Percentiles rank a stretch among this genome's conserved stretches.
Evolutionary conservation across 75 land plant species (phyloP).

Genomic region (Pinus tabuliformis): DNA sequence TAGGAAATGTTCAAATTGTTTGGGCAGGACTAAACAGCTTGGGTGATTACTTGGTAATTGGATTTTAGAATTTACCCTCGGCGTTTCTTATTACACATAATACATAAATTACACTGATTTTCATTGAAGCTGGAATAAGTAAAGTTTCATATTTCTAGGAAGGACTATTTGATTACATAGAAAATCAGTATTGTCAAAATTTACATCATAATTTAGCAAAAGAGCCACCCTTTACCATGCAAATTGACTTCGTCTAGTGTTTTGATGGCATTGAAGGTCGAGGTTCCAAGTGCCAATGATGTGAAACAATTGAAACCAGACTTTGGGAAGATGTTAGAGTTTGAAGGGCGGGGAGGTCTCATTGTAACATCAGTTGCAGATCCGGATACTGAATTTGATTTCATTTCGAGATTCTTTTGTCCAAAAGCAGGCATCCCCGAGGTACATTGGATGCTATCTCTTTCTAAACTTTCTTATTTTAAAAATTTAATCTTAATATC

Average conservation of each 20-base stretch:
- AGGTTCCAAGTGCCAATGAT: slow-evolving; percentile 25
- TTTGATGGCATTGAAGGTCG: slow-evolving; percentile 21
- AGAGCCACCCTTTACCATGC: neutral
- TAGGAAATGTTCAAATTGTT: slow-evolving; percentile 23
- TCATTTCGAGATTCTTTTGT: slow-evolving; percentile 42
- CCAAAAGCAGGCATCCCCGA: slow-evolving; percentile 37
- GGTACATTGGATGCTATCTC: slow-evolving; percentile 18
- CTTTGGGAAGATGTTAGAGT: slow-evolving; percentile 25
- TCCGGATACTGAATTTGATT: slow-evolving; percentile 21
- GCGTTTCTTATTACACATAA: neutral
- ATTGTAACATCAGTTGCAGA: slow-evolving; percentile 37
- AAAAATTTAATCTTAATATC: no score
- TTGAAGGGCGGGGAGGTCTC: slow-evolving; percentile 40
- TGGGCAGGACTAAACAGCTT: slow-evolving; percentile 35
- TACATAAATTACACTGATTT: neutral
- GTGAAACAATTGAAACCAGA: slow-evolving; percentile 28
- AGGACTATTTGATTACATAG: neutral
- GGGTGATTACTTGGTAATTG: slow-evolving; percentile 46
- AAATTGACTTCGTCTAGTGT: neutral
- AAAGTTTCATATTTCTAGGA: neutral
- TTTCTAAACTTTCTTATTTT: neutral
- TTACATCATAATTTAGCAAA: neutral
- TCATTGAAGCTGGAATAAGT: neutral
- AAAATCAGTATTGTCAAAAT: neutral
- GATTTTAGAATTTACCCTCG: neutral